phyloP scores from a whole-genome alignment of 2,329 filamentous ascomycete species.

The Calonectria pseudoreteaudii region DNA sequence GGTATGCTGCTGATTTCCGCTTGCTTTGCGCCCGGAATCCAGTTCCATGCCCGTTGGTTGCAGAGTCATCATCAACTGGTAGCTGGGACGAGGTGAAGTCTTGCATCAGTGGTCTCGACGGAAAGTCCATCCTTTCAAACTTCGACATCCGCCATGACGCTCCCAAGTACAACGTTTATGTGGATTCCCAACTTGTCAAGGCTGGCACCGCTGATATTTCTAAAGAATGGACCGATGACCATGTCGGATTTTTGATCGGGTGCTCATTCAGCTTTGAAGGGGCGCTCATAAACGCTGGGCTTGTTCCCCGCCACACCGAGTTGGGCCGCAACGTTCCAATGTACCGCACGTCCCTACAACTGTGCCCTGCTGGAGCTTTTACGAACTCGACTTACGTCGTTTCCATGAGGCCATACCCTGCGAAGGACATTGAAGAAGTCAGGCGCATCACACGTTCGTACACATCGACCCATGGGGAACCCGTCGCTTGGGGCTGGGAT shows the following conservation, averaged over 20 bases:
- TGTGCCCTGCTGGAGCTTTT: conserved; percentile 7
- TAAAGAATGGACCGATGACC: conserved; percentile 66
- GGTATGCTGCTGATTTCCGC: conserved; percentile 68
- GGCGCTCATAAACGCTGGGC: conserved; percentile 61
- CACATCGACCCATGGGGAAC: conserved; percentile 71
- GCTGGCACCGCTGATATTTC: conserved; percentile 56
- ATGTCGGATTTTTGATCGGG: conserved; percentile 72
- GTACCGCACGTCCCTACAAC: conserved; percentile 65
- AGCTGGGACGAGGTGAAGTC: conserved; percentile 52
- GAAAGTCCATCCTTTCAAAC: conserved; percentile 39
- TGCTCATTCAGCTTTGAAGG: conserved; percentile 74
- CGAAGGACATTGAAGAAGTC: conserved; percentile 62
- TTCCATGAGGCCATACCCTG: conserved; percentile 71
- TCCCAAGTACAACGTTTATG: conserved; percentile 69
- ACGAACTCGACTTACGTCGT: conserved; percentile 3
- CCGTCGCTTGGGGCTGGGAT: conserved; percentile 74
- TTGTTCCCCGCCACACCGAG: conserved; percentile 63
- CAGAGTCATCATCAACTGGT: conserved; percentile 60
- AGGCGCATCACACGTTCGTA: conserved; percentile 67
- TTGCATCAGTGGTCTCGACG: conserved; percentile 33
- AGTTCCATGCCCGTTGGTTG: conserved; percentile 71
- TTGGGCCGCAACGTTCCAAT: conserved; percentile 68
- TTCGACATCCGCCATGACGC: conserved; percentile 68
- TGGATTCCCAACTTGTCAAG: conserved; percentile 55
- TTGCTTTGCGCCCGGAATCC: conserved; percentile 70